Conservation (phyloP, 345 rosid species). For the Populus tremula region DNA sequence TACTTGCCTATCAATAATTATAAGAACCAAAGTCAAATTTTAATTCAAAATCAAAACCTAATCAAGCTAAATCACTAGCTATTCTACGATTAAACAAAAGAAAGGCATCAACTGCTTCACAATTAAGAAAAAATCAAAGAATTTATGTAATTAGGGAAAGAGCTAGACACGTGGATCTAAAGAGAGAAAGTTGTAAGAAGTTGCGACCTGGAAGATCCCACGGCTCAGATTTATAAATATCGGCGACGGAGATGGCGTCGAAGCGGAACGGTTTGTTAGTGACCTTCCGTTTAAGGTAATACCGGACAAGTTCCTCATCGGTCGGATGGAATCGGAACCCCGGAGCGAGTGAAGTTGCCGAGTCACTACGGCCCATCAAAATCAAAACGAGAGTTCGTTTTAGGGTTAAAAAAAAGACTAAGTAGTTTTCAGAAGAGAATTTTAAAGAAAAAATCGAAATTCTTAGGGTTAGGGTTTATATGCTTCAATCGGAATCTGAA, state of each 20-base stretch:
- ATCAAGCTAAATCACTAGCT: background rate
- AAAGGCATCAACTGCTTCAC: background rate
- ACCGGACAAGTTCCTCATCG: constrained; percentile 91
- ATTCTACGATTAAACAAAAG: background rate
- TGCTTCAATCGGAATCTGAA: background rate
- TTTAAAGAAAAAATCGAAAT: background rate
- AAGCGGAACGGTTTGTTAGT: constrained; percentile 62
- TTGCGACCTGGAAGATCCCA: constrained; percentile 89
- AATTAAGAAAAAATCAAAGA: background rate
- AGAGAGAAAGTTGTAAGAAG: background rate
- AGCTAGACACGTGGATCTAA: background rate
- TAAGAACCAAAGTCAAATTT: too few species aligned
- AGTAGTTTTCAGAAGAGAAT: background rate
- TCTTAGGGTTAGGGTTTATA: background rate
- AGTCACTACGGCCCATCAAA: constrained; percentile 52
- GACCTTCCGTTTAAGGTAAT: constrained; percentile 81
- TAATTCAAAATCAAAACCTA: too few species aligned
- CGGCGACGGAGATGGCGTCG: constrained; percentile 68
- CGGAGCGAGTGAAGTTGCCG: constrained; percentile 63
- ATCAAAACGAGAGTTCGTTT: background rate
- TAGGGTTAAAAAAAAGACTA: background rate
- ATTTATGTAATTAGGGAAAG: background rate
- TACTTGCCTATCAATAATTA: background rate
- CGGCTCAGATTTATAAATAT: constrained; percentile 80
- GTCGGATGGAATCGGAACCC: constrained; percentile 96